phyloP scores from a whole-genome alignment of 2,329 filamentous ascomycete genomes.

The Beauveria bassiana region DNA sequence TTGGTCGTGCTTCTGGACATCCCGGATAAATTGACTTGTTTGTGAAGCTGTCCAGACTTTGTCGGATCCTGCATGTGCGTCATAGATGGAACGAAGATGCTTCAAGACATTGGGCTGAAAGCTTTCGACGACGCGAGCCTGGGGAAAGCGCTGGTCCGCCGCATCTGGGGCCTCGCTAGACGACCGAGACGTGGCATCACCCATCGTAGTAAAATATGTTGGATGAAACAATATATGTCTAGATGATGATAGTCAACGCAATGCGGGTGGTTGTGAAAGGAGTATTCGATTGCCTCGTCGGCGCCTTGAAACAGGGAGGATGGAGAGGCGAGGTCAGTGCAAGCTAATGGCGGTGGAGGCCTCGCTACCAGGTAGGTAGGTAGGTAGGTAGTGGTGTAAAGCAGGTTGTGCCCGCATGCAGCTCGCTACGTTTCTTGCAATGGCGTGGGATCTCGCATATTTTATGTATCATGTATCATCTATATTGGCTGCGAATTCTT shows the following conservation, averaged over 20 bases:
- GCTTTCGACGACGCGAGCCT: slow-evolving; percentile 23
- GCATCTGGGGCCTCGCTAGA: neutral
- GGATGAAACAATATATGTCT: neutral
- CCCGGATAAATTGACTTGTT: slow-evolving; percentile 32
- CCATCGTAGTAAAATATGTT: neutral
- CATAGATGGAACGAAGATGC: slow-evolving; percentile 35
- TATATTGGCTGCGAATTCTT: no score
- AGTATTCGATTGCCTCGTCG: neutral
- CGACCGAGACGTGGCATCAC: neutral
- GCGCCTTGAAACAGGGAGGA: neutral
- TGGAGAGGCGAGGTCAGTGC: neutral
- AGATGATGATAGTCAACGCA: neutral
- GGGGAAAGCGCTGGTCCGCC: slow-evolving; percentile 21
- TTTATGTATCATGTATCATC: no score
- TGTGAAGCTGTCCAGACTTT: slow-evolving; percentile 34
- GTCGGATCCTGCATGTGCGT: slow-evolving; percentile 26
- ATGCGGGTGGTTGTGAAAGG: neutral
- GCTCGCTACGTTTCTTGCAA: no score
- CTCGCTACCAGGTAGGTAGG: neutral
- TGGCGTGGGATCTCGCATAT: no score
- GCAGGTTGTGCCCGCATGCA: no score
- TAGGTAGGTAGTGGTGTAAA: no score
- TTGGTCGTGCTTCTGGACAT: slow-evolving; percentile 26
- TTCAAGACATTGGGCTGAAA: slow-evolving; percentile 28
- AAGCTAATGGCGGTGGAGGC: slow-evolving; percentile 1